phyloP scores from a whole-genome alignment of 2,329 filamentous ascomycete genomes.

The Epichloe coenophiala region DNA sequence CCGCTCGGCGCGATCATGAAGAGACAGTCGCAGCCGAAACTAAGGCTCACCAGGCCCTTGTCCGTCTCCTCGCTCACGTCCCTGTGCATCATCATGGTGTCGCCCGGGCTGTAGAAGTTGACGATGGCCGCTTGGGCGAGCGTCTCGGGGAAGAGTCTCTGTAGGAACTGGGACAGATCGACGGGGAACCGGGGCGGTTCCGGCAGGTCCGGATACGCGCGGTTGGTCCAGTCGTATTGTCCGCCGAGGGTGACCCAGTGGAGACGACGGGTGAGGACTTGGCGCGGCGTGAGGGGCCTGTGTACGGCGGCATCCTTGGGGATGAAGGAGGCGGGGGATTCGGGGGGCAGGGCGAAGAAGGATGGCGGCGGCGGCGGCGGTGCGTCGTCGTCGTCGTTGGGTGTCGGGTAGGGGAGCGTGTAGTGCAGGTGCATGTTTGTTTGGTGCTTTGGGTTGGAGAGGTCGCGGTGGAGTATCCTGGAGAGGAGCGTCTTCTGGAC shows the following conservation, averaged over 20 bases:
- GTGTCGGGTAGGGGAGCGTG: conserved; percentile 34
- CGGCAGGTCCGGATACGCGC: conserved; percentile 56
- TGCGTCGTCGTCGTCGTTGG: conserved; percentile 28
- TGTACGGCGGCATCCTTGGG: conserved; percentile 66
- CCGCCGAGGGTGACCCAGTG: conserved; percentile 92
- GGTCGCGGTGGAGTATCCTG: conserved; percentile 62
- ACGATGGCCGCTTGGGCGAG: conserved; percentile 80
- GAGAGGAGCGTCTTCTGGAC: conserved; percentile 60
- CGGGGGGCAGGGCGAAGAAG: conserved; percentile 39
- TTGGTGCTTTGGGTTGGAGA: conserved; percentile 58
- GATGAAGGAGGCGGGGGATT: conserved; percentile 38
- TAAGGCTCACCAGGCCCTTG: conserved; percentile 72
- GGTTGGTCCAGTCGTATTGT: conserved; percentile 91
- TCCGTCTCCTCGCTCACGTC: conserved; percentile 82
- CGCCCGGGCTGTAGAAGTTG: conserved; percentile 82
- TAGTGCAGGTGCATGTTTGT: conserved; percentile 89
- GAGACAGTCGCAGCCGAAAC: conserved; percentile 77
- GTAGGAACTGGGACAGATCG: conserved; percentile 57
- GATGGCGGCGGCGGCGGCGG: conserved; percentile 20
- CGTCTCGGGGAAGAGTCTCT: conserved; percentile 61
- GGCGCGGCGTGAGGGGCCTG: conserved; percentile 54
- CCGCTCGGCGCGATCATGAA: conserved; percentile 65
- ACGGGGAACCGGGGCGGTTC: conserved; percentile 57
- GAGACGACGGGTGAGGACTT: conserved; percentile 64
- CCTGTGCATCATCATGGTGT: conserved; percentile 83